Evolutionary conservation across 495 filamentous ascomycete species (phyloP), one percentile per base, ranked within the genome.

Genomic region (Tuber borchii): DNA sequence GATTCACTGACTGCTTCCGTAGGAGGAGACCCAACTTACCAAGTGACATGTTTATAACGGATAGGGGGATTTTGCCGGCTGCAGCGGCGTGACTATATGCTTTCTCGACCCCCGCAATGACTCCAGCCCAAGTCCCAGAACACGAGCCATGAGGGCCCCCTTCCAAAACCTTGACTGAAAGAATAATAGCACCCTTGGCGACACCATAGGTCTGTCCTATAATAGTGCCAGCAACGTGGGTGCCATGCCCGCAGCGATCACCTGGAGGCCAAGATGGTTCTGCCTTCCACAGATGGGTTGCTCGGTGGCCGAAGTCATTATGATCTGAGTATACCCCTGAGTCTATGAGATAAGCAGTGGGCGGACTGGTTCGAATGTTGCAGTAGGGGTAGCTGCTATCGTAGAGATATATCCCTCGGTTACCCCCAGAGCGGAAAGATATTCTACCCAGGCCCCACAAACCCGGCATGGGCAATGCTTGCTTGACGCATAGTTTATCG

Each of bases 151-250:
- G 86, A 48, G 86, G 79, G 31, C 84, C 84, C 0, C 19, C 8
- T 51, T 86, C 86, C 48, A 92, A 84, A 19, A 91, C 90, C 85
- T 92, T 92, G 75, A 92, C 89, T 48, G 87, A 88, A 73, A 91
- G 84, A 34, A 92, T 82, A 73, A 84, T 84, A 70, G 87, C 87
- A 75, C 88, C 88, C 85, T 91, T 92, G 74, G 88, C 86, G 37
- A 93, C 87, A 71, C 91, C 91, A 72, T 88, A 90, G 14, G 87
- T 90, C 72, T 81, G 84, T 37, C 89, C 89, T 34, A 85, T 90
- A 73, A 91, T 87, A 43, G 89, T 93, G 45, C 90, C 90, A 4
- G 90, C 86, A 61, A 90, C 88, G 83, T 92, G 90, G n/a, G 87
- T 90, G 22, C 90, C 91, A 82, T 93, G 91, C 20, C 90, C 88